These are phyloP conservation scores for Candida ovalis DNA, from an alignment of 805 yeast species.

Conservation along the genomic window DNA sequence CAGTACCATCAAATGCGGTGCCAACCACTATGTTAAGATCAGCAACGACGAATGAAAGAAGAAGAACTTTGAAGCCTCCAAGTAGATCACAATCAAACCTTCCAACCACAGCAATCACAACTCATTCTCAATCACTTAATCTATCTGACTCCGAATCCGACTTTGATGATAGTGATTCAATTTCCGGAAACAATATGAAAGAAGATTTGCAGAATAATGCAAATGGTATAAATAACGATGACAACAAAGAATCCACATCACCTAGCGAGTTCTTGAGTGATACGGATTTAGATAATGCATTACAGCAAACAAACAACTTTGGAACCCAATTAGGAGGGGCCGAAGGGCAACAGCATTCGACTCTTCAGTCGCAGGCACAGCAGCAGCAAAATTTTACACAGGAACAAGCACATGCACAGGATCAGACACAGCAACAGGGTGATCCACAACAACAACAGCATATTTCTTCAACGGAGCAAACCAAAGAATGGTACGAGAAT, in stretches of 20 bases:
- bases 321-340: constrained; percentile 1
- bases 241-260: constrained; percentile 36
- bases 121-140: not conserved
- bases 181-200: constrained; percentile 10
- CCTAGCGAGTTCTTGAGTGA: constrained; percentile 55
- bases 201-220: constrained; percentile 6
- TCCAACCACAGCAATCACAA: not conserved
- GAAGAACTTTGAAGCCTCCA: constrained; percentile 17
- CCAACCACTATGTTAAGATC: constrained; percentile 1
- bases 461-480: not conserved
- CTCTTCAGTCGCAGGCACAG: not conserved
- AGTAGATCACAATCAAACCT: not conserved
- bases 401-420: not conserved
- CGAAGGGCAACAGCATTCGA: constrained; percentile 1
- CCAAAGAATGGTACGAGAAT: constrained; percentile 19
- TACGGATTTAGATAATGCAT: constrained; percentile 43
- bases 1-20: constrained; percentile 4
- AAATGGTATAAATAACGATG: not conserved
- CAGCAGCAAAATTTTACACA: not conserved
- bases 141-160: constrained; percentile 13
- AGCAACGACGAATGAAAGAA: constrained; percentile 4
- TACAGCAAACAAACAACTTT: constrained; percentile 21
- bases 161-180: constrained; percentile 15
- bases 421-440: not conserved
- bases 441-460: constrained; percentile 1